These are phyloP conservation scores for Zizania latifolia DNA, from an alignment of 176 grass and related monocot genomes.

Conservation along the genomic window DNA sequence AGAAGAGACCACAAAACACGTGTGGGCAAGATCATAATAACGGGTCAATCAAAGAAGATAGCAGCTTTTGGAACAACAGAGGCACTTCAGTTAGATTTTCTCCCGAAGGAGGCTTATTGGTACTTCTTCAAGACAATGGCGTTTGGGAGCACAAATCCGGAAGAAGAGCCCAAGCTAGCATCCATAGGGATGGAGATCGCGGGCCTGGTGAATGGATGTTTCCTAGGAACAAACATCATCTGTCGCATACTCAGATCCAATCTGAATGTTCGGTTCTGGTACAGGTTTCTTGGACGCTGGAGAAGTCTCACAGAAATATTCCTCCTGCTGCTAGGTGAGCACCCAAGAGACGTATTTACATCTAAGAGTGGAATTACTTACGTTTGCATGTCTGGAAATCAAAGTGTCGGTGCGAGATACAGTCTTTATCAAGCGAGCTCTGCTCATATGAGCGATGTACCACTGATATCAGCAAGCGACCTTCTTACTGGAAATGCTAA, in stretches of 20 bases:
- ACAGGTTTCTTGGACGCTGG: not conserved
- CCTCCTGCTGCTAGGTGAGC: not conserved
- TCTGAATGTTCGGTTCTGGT: not conserved
- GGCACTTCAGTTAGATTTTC: not conserved
- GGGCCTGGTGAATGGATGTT: not conserved
- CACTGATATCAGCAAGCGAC: not conserved
- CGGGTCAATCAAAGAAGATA: not conserved
- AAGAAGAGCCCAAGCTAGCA: not conserved
- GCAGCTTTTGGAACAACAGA: not conserved
- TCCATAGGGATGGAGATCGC: not conserved
- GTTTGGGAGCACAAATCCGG: conserved; percentile 6
- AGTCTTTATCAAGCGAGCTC: not conserved
- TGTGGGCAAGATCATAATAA: conserved; percentile 19
- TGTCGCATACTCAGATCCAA: not conserved
- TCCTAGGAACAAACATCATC: not conserved
- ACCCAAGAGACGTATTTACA: not conserved
- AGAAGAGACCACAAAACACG: not conserved
- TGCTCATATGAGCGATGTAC: not conserved
- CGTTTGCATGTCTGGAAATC: not conserved
- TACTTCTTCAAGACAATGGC: conserved; percentile 3
- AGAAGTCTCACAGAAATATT: not conserved
- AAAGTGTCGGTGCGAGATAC: not conserved
- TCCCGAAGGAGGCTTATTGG: not conserved
- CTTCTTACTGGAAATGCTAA: not conserved
- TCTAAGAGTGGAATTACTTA: no score